Base-by-base conservation (phyloP, 2,329 filamentous ascomycete genomes). In the Sporothrix curviconia region DNA sequence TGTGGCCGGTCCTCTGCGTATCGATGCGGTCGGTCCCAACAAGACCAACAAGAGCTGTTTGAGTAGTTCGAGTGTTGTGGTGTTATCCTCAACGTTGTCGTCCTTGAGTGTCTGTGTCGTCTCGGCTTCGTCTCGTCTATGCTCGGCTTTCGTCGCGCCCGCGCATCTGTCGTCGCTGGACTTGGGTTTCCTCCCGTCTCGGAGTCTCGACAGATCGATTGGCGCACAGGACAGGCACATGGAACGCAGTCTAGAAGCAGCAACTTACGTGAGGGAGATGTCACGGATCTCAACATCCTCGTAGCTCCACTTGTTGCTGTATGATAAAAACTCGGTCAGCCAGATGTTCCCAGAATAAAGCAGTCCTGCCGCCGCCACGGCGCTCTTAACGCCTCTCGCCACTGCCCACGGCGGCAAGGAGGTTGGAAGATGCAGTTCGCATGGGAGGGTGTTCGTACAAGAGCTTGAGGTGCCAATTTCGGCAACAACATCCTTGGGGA, bases 261-360 rank as follows among this genome's bases (percentile, higher is more conserved):
- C 60, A 63, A 64, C 90, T 82, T 95, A 99, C 94, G 92, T 97
- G 82, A 99, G 84, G 72, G 94, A 99, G 81, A 99, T 97, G 77
- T 99, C 94, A 78, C 92, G 87, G 79, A 99, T 94, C 85, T 99
- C 94, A 74, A 99, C 92, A 86, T 97, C 90, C 76, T 94, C 94
- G 81, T 97, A 99, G 80, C 79, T 78, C 79, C 92, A 96, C 81
- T 95, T 95, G 87, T 94, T 67, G 66, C 63, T 64, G 54, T 22
- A 59, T 24, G 12, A 39, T 14, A 47, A 60, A 44, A 58, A 42
- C 17, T 42, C 42, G 32, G 59, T 59, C 49, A 61, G 59, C 43
- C 30, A 34, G 36, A 12, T 19, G 15, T 55, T 36, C n/a, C n/a
- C 37, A 30, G 28, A 5, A 32, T 11, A 11, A n/a, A n/a, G n/a